Base-by-base conservation (phyloP, 1,139 yeast species). In the Geotrichum histeridarum region DNA sequence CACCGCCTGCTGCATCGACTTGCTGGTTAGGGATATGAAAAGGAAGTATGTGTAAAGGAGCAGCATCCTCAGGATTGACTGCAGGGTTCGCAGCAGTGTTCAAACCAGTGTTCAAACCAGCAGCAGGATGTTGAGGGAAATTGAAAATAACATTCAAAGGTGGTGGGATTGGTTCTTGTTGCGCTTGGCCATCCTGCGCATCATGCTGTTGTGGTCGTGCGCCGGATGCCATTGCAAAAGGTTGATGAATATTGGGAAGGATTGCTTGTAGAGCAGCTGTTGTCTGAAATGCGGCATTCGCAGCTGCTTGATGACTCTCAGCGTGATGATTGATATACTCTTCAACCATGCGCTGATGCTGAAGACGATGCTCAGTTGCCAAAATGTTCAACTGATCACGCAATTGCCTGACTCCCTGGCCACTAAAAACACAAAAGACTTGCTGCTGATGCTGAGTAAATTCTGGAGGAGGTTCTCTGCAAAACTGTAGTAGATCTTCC, bases 381-480 rank as follows among this genome's bases (percentile, higher is more conserved):
- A 74, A 53, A 37, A 69, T 66, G 65, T 75, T 77, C 50, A 88
- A 74, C 64, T 83, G 83, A 48, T 79, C 80, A 58, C 95, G 79
- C 59, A 89, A 75, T 58, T 79, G 80, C 53, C 75, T 79, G 15
- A 93, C 97, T 4, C 98, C 98, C 60, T 80, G 82, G 0, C 98
- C 98, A 39, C 95, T 85, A 66, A 90, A 93, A 8, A 93, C 99
- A 71, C 99, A 93, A 65, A 93, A 93, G 51, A 88, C 79, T 17
- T 85, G 80, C 62, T 84, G 84, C 70, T 93, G 99, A 63, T 85
- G 86, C 57, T 84, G 90, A 56, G 86, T 90, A 67, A 93, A 91
- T 64, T 91, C 98, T 12, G 88, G 82, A 2, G 99, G 99, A 1
- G 98, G 95, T n/a, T 85, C 87, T 37, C 99, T 84, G 67, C 98